These are phyloP conservation scores for Mortierella sp. DNA, from an alignment of 371 early-diverging fungal species.

Conservation along the genomic window DNA sequence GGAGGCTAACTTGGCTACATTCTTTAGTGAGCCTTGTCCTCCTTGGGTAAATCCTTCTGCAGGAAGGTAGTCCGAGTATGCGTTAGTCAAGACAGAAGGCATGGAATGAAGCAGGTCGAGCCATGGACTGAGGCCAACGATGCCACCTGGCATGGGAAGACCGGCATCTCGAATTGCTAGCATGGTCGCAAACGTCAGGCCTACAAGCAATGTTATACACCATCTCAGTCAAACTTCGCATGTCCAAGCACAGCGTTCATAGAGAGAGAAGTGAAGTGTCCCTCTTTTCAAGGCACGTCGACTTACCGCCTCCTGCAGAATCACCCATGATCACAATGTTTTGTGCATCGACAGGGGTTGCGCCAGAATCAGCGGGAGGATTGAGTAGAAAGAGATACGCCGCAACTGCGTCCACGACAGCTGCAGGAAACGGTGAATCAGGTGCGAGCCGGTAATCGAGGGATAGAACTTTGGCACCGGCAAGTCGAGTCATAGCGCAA, in stretches of 20 bases:
- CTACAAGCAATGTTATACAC: conserved; percentile 2
- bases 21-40: conserved; percentile 52
- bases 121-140: conserved; percentile 55
- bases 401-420: conserved; percentile 79
- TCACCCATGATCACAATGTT: conserved; percentile 85
- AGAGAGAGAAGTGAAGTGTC: conserved; percentile 60
- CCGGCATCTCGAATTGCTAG: conserved; percentile 63
- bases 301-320: conserved; percentile 77
- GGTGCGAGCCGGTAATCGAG: conserved; percentile 87
- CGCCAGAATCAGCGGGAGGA: conserved; percentile 59
- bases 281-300: background rate
- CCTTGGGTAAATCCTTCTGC: conserved; percentile 59
- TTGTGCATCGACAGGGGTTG: conserved; percentile 61
- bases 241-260: conserved; percentile 1
- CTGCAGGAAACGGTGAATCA: conserved; percentile 81
- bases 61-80: conserved; percentile 70
- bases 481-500: conserved; percentile 26
- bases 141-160: conserved; percentile 62
- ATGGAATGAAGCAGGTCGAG: conserved; percentile 70
- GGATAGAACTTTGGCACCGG: conserved; percentile 45
- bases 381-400: conserved; percentile 75
- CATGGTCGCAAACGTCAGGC: conserved; percentile 59
- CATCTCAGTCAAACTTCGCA: too few species aligned
- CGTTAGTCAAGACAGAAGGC: conserved; percentile 71
- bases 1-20: conserved; percentile 45